A percentile compares a stretch with the other conserved stretches of the same genome.
phyloP scores from a whole-genome alignment of 177 flowering plant species.

The Telopea speciosissima region DNA sequence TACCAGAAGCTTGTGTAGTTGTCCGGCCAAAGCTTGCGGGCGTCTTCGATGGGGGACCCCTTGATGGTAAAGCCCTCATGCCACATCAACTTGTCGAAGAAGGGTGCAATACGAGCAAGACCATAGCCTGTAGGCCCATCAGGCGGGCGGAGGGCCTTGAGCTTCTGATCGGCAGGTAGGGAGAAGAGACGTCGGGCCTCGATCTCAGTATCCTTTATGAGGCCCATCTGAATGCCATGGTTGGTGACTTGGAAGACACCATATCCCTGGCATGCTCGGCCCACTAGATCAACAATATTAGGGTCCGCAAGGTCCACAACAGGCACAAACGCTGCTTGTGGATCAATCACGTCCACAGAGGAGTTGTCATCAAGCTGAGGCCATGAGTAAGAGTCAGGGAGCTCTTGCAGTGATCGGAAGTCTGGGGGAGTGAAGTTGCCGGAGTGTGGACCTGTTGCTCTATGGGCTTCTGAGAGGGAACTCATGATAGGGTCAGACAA shows the following conservation, averaged over 20 bases:
- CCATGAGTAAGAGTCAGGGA: slow-evolving; percentile 44
- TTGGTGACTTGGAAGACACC: slow-evolving; percentile 36
- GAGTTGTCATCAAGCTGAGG: slow-evolving; percentile 7
- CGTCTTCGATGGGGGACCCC: slow-evolving; percentile 40
- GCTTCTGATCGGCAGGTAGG: slow-evolving; percentile 28
- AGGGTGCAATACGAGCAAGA: slow-evolving; percentile 34
- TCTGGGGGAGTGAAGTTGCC: slow-evolving; percentile 32
- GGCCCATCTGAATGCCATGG: slow-evolving; percentile 28
- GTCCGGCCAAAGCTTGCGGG: slow-evolving; percentile 45
- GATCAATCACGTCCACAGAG: neutral
- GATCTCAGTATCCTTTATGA: slow-evolving; percentile 24
- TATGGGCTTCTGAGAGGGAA: slow-evolving; percentile 30
- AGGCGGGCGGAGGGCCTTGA: slow-evolving; percentile 25
- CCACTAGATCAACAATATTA: slow-evolving; percentile 13
- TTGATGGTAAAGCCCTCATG: slow-evolving; percentile 60
- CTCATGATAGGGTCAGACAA: neutral
- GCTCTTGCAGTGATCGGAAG: slow-evolving; percentile 19
- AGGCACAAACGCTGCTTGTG: slow-evolving; percentile 19
- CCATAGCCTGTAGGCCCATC: slow-evolving; percentile 37
- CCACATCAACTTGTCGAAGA: slow-evolving; percentile 52
- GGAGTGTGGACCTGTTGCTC: slow-evolving; percentile 16
- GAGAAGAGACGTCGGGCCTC: slow-evolving; percentile 29
- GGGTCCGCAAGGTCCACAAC: slow-evolving; percentile 28
- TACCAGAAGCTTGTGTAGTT: slow-evolving; percentile 46
- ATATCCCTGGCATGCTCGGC: slow-evolving; percentile 38